Percentiles rank a stretch among this genome's conserved stretches.
Evolutionary conservation across 2,329 filamentous ascomycete species (phyloP).

Genomic region (Phialocephala sp.): DNA sequence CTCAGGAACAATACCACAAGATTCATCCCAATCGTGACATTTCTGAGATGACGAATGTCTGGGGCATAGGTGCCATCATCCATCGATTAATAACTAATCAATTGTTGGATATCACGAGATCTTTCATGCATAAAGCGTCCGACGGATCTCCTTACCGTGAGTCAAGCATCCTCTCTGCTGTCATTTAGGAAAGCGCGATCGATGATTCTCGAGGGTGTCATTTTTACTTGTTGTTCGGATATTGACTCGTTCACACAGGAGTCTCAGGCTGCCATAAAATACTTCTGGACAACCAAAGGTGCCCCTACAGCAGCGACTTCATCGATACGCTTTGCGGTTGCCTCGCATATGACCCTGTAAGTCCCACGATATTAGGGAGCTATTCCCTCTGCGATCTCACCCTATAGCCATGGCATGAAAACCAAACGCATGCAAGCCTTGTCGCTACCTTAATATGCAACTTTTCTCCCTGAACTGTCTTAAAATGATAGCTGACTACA

Average conservation of each 20-base stretch:
- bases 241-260: background rate
- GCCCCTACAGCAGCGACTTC: background rate
- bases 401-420: too few species aligned
- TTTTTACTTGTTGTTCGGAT: background rate
- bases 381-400: too few species aligned
- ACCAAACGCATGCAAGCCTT: too few species aligned
- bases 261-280: background rate
- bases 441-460: too few species aligned
- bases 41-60: background rate
- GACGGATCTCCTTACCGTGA: background rate
- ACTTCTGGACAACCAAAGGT: background rate
- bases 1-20: background rate
- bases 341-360: background rate
- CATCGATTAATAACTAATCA: background rate
- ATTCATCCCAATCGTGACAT: background rate
- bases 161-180: background rate
- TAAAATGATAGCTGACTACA: too few species aligned
- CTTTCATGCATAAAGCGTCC: background rate
- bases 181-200: background rate
- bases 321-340: background rate
- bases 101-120: background rate
- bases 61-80: background rate
- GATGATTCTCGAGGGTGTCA: background rate
- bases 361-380: too few species aligned
- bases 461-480: too few species aligned